Base-by-base conservation (phyloP, 495 filamentous ascomycete genomes). In the Polyplosphaeria fusca region DNA sequence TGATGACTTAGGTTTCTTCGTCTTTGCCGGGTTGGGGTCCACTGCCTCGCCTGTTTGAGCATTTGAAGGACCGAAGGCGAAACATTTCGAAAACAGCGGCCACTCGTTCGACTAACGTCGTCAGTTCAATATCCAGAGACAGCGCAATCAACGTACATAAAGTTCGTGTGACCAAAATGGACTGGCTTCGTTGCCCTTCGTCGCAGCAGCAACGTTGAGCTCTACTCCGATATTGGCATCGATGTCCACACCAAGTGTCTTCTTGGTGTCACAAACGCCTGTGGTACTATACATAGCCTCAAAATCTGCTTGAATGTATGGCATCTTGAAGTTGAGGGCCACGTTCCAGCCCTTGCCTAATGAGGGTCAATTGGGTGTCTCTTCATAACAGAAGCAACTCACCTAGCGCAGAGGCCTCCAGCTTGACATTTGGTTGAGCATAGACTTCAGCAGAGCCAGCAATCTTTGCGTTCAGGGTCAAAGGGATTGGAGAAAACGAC, bases 161-260 rank as follows among this genome's bases (percentile, higher is more conserved):
- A 61, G 51, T 5, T 55, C 44, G 25, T 61, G 32, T 20, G 49
- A 28, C 52, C 51, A 61, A 40, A 61, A 61, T 16, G 58, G 58
- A 51, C 23, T 61, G 0, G 50, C 51, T 27, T 54, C 50, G 18
- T 61, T 39, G 7, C 47, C 58, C 11, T 53, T 53, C 0, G 26
- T 45, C 9, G 58, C 52, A 14, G 58, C 58, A 38, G 30, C 14
- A 3, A 38, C 52, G 18, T 14, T 24, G 13, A 61, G 52, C 22
- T 61, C 58, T 1, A 56, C 58, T 14, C 58, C 52, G 16, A 61
- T 47, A 4, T 32, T 24, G 11, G 58, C 45, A 27, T 55, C 27
- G n/a, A 56, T 43, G 20, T 55, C 51, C 1, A 61, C 58, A 26
- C 58, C 58, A 16, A 61, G 32, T 5, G 47, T 56, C 22, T 56